phyloP scores from a whole-genome alignment of 768 basidiomycete genomes.

The Lactarius trivialis region DNA sequence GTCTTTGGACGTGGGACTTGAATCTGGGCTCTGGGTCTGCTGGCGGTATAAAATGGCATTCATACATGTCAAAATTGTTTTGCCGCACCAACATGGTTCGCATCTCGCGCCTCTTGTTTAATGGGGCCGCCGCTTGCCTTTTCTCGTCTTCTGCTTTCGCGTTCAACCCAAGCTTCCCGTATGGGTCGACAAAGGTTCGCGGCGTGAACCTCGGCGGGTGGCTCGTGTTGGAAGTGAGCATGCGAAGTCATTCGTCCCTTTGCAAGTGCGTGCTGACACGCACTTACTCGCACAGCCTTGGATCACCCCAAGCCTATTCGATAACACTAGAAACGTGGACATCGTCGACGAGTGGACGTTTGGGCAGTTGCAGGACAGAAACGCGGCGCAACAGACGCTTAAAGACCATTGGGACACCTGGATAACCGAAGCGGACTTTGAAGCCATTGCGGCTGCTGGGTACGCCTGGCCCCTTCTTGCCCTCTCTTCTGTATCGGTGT shows the following conservation, averaged over 20 bases:
- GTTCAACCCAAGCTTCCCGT: slow-evolving; percentile 57
- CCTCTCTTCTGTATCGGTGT: background rate
- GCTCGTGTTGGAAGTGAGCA: slow-evolving; percentile 46
- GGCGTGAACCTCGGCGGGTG: slow-evolving; percentile 78
- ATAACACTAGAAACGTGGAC: slow-evolving; percentile 49
- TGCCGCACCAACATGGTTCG: background rate
- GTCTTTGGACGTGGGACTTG: too few relatives aligned
- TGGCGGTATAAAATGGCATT: background rate
- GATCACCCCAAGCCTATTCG: slow-evolving; percentile 74
- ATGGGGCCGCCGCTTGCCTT: background rate
- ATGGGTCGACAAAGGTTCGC: slow-evolving; percentile 66
- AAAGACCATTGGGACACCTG: slow-evolving; percentile 73
- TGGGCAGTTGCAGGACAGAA: slow-evolving; percentile 49
- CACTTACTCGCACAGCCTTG: slow-evolving; percentile 43
- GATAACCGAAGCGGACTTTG: slow-evolving; percentile 80
- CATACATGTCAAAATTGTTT: background rate
- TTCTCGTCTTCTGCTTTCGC: background rate
- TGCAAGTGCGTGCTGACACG: background rate
- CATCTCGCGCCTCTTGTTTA: background rate
- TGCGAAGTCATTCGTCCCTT: background rate
- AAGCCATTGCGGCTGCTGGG: slow-evolving; percentile 70
- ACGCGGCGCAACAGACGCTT: slow-evolving; percentile 44
- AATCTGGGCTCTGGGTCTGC: background rate
- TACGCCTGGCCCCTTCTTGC: slow-evolving; percentile 28
- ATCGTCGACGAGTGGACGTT: slow-evolving; percentile 81